Evolutionary conservation across 192 early-diverging fungal species (phyloP).

Genomic region (Rhizoclosmatium globosum): DNA sequence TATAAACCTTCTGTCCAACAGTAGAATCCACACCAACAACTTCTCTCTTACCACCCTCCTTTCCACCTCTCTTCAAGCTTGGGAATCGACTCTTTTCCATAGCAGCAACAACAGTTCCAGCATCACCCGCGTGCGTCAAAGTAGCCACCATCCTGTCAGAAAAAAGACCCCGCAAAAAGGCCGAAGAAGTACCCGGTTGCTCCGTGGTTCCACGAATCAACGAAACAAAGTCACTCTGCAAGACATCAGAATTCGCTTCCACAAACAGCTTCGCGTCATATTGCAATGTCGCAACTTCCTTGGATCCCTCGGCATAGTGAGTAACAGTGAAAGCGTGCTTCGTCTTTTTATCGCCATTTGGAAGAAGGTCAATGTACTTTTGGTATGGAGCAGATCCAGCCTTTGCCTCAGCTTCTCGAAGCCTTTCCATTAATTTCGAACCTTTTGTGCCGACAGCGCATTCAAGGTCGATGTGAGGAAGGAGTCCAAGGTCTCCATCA

Average conservation of each 20-base stretch:
- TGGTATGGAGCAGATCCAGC: not conserved
- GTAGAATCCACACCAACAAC: conserved; percentile 42
- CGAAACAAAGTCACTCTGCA: conserved; percentile 83
- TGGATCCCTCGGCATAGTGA: conserved; percentile 48
- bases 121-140: conserved; percentile 42
- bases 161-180: conserved; percentile 56
- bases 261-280: conserved; percentile 84
- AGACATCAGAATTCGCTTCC: conserved; percentile 73
- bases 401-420: not conserved
- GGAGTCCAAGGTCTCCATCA: conserved; percentile 39
- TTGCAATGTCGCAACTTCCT: conserved; percentile 56
- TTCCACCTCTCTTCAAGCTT: conserved; percentile 43
- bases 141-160: conserved; percentile 57
- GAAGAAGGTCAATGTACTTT: not conserved
- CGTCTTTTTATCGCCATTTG: conserved; percentile 32
- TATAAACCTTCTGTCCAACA: conserved; percentile 50
- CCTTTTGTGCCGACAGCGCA: conserved; percentile 46
- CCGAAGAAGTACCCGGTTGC: conserved; percentile 52
- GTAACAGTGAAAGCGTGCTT: conserved; percentile 69
- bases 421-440: conserved; percentile 33
- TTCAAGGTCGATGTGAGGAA: conserved; percentile 51
- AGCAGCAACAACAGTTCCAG: conserved; percentile 52
- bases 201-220: conserved; percentile 70
- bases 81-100: conserved; percentile 44
- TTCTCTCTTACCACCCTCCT: conserved; percentile 35